phyloP scores from a whole-genome alignment of 805 yeast genomes.

The Phaffomyces thermotolerans region DNA sequence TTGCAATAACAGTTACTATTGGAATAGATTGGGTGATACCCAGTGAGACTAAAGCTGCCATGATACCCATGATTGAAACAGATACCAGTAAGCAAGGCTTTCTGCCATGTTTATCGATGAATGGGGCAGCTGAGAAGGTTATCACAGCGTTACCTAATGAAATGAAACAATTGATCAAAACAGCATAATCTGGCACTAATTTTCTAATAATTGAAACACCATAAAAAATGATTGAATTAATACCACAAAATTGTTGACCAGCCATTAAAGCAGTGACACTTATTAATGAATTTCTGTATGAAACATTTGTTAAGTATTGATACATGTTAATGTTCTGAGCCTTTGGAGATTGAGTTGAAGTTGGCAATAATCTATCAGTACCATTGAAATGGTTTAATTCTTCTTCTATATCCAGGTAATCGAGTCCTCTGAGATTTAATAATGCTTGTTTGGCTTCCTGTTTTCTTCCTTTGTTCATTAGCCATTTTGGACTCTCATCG shows the following conservation, averaged over 20 bases:
- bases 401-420: constrained; percentile 16
- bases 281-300: constrained; percentile 49
- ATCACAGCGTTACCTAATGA: constrained; percentile 68
- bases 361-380: constrained; percentile 5
- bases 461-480: constrained; percentile 40
- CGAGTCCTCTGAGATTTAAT: constrained; percentile 28
- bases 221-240: constrained; percentile 86
- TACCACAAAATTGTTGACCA: constrained; percentile 90
- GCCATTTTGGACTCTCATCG: constrained; percentile 84
- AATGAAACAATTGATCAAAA: constrained; percentile 65
- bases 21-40: constrained; percentile 51
- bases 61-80: constrained; percentile 57
- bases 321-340: constrained; percentile 21
- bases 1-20: constrained; percentile 49
- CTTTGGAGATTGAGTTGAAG: background rate
- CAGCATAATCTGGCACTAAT: constrained; percentile 65
- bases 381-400: constrained; percentile 1
- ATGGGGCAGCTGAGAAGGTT: constrained; percentile 65
- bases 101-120: constrained; percentile 73
- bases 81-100: constrained; percentile 65
- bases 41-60: constrained; percentile 54
- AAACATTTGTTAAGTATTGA: constrained; percentile 43
- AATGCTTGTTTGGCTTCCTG: constrained; percentile 35
- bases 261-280: constrained; percentile 68
- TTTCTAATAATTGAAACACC: constrained; percentile 80